phyloP scores from a whole-genome alignment of 495 filamentous ascomycete species.

The Aspergillus bridgeri region DNA sequence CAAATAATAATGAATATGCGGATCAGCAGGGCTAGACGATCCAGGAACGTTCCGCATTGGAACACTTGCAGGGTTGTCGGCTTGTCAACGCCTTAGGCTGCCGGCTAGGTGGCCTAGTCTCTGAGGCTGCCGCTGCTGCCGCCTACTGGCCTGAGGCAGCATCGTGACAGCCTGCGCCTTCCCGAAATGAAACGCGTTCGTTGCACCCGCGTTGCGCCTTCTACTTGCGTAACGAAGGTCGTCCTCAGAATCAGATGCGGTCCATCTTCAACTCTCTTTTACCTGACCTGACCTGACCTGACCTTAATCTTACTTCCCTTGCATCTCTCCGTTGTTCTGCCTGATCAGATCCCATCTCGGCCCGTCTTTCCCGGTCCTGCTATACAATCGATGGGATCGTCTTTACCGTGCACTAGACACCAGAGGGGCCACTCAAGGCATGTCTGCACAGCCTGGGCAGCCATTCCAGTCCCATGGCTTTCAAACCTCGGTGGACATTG shows the following conservation, averaged over 20 bases:
- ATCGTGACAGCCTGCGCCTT: slow-evolving; percentile 2
- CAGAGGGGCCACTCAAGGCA: slow-evolving; percentile 12
- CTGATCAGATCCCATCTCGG: neutral
- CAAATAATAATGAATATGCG: no score
- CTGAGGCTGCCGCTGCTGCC: neutral
- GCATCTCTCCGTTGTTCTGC: no score
- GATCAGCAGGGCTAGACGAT: slow-evolving; percentile 21
- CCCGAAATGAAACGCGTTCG: slow-evolving; percentile 14
- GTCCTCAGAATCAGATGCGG: no score
- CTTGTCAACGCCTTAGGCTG: slow-evolving; percentile 5
- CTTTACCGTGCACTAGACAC: neutral
- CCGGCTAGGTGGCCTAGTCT: neutral
- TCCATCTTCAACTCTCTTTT: no score
- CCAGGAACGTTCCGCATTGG: slow-evolving; percentile 21
- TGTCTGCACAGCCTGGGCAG: slow-evolving; percentile 27
- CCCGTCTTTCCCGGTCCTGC: neutral
- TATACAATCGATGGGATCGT: neutral
- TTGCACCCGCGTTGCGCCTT: neutral
- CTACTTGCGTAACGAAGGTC: neutral
- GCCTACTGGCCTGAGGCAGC: neutral
- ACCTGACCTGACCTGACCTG: no score
- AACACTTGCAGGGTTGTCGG: slow-evolving; percentile 3
- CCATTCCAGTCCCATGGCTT: slow-evolving; percentile 39
- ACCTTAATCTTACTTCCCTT: no score
- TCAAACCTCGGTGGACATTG: slow-evolving; percentile 46